Conservation (phyloP, 306 rosid species). For the Gleditsia sinensis region DNA sequence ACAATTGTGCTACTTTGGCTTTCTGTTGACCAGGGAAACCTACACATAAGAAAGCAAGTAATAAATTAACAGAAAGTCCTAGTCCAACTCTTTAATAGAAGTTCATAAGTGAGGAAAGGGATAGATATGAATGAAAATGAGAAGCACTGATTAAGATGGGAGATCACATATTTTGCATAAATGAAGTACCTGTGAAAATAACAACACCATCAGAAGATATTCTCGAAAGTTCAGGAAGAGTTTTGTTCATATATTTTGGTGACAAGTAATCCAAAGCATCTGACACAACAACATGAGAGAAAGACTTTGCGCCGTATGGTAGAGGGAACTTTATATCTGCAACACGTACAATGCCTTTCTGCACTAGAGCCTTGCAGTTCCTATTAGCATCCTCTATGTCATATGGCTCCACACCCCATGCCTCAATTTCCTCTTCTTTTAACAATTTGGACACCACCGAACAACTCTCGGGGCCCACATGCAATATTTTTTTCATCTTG, state of each 20-base stretch:
- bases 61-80: neutral
- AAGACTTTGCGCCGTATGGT: slow-evolving; percentile 66
- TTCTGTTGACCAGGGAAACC: slow-evolving; percentile 71
- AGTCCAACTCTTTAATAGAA: too few relatives aligned
- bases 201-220: slow-evolving; percentile 66
- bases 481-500: slow-evolving; percentile 66
- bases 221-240: slow-evolving; percentile 77
- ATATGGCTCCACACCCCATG: slow-evolving; percentile 77
- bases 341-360: slow-evolving; percentile 62
- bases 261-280: slow-evolving; percentile 76
- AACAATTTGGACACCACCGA: slow-evolving; percentile 63
- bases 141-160: neutral
- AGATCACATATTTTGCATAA: neutral
- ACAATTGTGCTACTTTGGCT: slow-evolving; percentile 60
- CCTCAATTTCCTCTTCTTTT: slow-evolving; percentile 64
- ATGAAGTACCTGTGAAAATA: slow-evolving; percentile 61
- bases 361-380: slow-evolving; percentile 63
- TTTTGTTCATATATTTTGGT: slow-evolving; percentile 65
- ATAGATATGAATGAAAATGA: neutral
- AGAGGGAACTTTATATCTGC: slow-evolving; percentile 72
- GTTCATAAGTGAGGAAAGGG: neutral
- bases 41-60: slow-evolving; percentile 34
- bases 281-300: slow-evolving; percentile 66
- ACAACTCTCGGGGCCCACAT: slow-evolving; percentile 72
- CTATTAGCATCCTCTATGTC: slow-evolving; percentile 68